Base-by-base conservation (phyloP, 345 rosid species). In the Moricandia arvensis region DNA sequence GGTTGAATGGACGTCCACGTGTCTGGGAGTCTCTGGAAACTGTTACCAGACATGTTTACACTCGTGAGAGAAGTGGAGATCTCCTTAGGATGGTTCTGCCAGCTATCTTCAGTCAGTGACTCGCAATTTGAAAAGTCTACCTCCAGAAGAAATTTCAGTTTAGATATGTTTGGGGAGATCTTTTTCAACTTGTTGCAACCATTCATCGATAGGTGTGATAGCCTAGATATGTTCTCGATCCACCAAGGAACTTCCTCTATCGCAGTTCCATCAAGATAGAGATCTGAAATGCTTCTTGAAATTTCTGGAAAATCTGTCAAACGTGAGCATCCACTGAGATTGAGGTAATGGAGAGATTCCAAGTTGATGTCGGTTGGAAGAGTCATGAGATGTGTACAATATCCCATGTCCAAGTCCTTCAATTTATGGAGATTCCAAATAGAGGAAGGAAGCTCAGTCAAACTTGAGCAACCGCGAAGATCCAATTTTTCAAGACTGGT, bases 141-240 rank as follows among this genome's bases (percentile, higher is more conserved):
- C 71, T 58, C 35, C 49, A 9, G 1, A 1, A 75, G 76, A 15
- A 9, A n/a, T 55, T 55, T 60, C 55, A 61, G 71, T 21, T 55
- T 45, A 16, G 60, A 17, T 26, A 75, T 24, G 38, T 60, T 68
- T 24, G 18, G 65, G 43, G 80, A 69, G 24, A 80, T 72, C 4
- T 24, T 54, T n/a, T 5, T 15, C 1, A 80, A 63, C 2, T 5
- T 62, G 6, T 0, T 11, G 31, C 80, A 72, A 13, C 51, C 7
- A 0, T 0, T 8, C 65, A 80, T 12, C 49, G 18, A 30, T n/a
- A 80, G 17, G 2, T n/a, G 0, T 0, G 0, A 8, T 4, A 80
- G 71, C 6, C 45, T 0, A 11, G 47, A 41, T 12, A 41, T 11
- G 12, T 41, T 41, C 15, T 41, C 47, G 4, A 41, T 41, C 47